Base-by-base conservation (phyloP, 140 eudicot species). In the Flaveria floridana region DNA sequence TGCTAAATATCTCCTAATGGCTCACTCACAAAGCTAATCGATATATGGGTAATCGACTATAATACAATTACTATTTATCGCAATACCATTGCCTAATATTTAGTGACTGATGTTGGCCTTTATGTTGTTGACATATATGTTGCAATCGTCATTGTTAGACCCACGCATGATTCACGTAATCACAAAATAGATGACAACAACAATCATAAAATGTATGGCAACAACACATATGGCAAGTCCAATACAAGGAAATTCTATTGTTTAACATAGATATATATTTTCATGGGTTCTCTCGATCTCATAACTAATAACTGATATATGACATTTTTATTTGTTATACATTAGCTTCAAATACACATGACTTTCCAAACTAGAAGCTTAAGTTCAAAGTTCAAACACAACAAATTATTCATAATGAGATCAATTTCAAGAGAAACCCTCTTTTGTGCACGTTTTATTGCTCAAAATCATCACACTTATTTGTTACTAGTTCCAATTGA, bases 401-500 rank as follows among this genome's bases (percentile, higher is more conserved):
- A 52, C 37, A n/a, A 52, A n/a, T 52, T 52, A 52, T 15, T 20
- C 56, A 68, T 46, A 44, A 11, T 5, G 21, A 44, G 21, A 23
- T 68, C 41, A 46, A 4, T 68, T 67, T 42, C 56, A 67, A 10
- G 37, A 67, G 51, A 67, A 42, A 42, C 12, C 34, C 5, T 18
- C 12, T 46, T 16, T 20, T 16, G 71, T 20, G 41, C 41, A 47
- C 4, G 59, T 8, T 51, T 74, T 8, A 23, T 26, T 46, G 37
- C 34, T 74, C 51, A 63, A 26, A 74, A 46, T 19, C 63, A 74
- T 25, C 63, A 46, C 9, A 56, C 58, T 25, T 41, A 41, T n/a
- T 59, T 58, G 47, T 59, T 73, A 59, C 41, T 13, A 4, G 2
- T 41, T 10, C 61, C 68, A 73, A 25, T 23, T 28, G 12, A 44